phyloP scores from a whole-genome alignment of 164 flowering plant genomes.

The Magnolia officinalis region DNA sequence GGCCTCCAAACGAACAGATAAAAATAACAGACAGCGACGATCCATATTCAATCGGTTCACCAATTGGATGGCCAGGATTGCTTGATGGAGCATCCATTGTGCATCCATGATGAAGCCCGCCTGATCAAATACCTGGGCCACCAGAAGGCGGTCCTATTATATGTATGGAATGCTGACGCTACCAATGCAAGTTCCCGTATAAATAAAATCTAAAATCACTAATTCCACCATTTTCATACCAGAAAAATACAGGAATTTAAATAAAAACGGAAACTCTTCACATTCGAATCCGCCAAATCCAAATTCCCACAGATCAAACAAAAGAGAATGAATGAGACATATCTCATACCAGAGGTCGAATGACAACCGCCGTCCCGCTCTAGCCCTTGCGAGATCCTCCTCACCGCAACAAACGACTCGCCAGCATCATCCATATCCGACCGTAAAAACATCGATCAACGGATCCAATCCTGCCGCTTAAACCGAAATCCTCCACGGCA shows the following conservation, averaged over 20 bases:
- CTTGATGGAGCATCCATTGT: no score
- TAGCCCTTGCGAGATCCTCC: constrained; percentile 20
- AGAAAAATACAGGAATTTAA: background rate
- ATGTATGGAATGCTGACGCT: background rate
- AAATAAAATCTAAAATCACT: background rate
- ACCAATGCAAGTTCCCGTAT: background rate
- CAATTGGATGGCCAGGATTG: no score
- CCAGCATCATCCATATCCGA: constrained; percentile 16
- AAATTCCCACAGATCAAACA: background rate
- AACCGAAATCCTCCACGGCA: background rate
- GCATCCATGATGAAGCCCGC: no score
- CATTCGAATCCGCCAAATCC: background rate
- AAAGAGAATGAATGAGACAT: background rate
- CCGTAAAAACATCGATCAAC: background rate
- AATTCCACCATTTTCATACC: background rate
- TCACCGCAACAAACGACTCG: constrained; percentile 22
- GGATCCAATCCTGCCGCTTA: no score
- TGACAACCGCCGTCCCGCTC: constrained; percentile 17
- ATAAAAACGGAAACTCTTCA: background rate
- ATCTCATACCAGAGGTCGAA: constrained; percentile 14
- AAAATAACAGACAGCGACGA: no score
- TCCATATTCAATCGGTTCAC: no score
- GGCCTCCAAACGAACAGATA: no score
- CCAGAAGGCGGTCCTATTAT: no score
- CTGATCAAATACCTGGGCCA: no score